Evolutionary conservation across 2,329 filamentous ascomycete species (phyloP), one percentile per base, ranked within the genome.

Genomic region (Elsinoe fawcettii): DNA sequence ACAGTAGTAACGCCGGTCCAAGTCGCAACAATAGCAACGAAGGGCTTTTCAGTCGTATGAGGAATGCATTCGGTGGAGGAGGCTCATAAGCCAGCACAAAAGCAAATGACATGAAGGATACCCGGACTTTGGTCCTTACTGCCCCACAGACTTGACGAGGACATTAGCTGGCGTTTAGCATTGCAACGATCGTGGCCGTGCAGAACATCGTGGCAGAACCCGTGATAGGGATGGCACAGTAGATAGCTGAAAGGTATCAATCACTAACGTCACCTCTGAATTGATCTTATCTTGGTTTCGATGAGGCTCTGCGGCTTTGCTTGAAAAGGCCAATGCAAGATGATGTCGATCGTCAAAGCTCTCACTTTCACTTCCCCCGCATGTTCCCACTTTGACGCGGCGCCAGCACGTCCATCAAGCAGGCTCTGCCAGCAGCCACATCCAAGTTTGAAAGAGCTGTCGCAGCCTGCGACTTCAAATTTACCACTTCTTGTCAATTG

Each of bases 41-140:
- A 8, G 63, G 66, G 30, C 60, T 67, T 36, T 68, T 68, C 57
- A 62, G 60, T 18, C 61, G 67, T n/a, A 68, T 70, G 67, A 63
- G 67, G 11, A 63, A 69, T 44, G 66, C 66, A 11, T 70, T 70
- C 41, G 63, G 63, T 5, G 59, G 63, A 34, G 61, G 62, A 16
- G 22, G 32, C 43, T 37, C 43, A n/a, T 56, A 25, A 56, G 16
- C n/a, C 6, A 49, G 14, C n/a, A 25, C n/a, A n/a, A n/a, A n/a
- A 11, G n/a, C 2, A 11, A 4, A 39, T 3, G 16, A 39, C 22
- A 30, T 22, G 23, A 16, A 37, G 11, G 49, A 53, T 53, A 53
- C 49, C 49, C 49, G 49, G 49, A 39, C 5, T 53, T 37, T 39
- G 20, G 32, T 37, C 49, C 18, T 36, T 51, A 32, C n/a, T 11